A percentile compares a stretch with the other conserved stretches of the same genome.
phyloP scores from a whole-genome alignment of 106 monocot species.

The Hemerocallis citrina region DNA sequence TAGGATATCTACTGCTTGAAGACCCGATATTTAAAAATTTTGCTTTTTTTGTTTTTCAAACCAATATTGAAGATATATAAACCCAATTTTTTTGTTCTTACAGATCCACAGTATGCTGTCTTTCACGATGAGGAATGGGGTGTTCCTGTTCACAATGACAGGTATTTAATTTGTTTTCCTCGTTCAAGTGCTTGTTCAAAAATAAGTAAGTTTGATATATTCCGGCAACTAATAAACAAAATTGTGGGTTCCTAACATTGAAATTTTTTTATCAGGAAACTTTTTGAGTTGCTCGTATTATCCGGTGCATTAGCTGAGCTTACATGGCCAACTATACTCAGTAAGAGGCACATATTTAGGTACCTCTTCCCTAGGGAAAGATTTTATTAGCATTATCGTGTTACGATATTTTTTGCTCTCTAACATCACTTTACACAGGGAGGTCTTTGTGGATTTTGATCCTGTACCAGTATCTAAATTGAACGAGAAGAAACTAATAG shows the following conservation, averaged over 20 bases:
- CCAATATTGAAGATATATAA: no score
- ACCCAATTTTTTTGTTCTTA: no score
- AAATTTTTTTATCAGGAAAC: conserved; percentile 23
- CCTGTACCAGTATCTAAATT: conserved; percentile 12
- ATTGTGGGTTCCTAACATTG: neutral
- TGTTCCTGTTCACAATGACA: conserved; percentile 69
- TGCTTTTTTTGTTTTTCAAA: no score
- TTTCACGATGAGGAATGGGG: conserved; percentile 87
- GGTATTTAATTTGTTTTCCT: conserved; percentile 19
- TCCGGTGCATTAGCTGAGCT: conserved; percentile 54
- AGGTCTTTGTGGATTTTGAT: conserved; percentile 29
- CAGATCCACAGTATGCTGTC: conserved; percentile 50
- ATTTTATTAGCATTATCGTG: neutral
- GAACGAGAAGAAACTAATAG: conserved; percentile 20
- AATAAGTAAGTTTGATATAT: neutral
- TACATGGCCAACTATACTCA: conserved; percentile 45
- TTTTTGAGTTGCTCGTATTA: conserved; percentile 43
- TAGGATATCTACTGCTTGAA: no score
- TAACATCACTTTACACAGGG: conserved; percentile 12
- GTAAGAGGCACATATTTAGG: conserved; percentile 46
- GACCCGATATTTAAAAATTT: no score
- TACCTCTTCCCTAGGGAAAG: conserved; percentile 4
- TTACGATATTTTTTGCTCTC: neutral
- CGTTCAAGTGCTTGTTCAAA: neutral
- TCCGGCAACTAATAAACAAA: neutral